Base-by-base conservation (phyloP, 1,139 yeast species). In the Scheffersomyces titani region DNA sequence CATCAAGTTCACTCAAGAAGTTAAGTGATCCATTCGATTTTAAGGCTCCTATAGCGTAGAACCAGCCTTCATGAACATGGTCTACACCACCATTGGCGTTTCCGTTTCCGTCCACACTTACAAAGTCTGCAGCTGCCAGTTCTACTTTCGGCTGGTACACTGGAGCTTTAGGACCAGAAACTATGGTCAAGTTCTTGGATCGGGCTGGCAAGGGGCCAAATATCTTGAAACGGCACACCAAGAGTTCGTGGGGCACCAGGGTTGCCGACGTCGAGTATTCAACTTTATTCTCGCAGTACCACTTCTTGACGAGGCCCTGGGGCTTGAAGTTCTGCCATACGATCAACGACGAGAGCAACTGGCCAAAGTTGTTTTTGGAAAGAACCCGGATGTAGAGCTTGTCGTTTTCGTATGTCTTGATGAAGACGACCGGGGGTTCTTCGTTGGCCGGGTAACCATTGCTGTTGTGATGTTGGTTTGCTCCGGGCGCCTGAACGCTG, bases 11-110 rank as follows among this genome's bases (percentile, higher is more conserved):
- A 47, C 85, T 75, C 46, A 88, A 73, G 50, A 91, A 70, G 63
- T 88, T 86, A 56, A 92, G 75, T 7, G 77, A 67, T 5, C 97
- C 97, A 63, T 85, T 79, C 3, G 88, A 82, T 63, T 84, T 85
- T 53, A 91, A 70, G 11, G 87, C 88, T 0, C 94, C 96, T 84
- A 87, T 87, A 1, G 91, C 87, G 54, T 81, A 83, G 65, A 88
- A 88, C 97, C 97, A 91, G 2, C 86, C 86, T 62, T 86, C 89
- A 22, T 74, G 73, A 1, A 73, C 59, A 49, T 71, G 67, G 44
- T 52, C 57, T 11, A 56, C 49, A 16, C 22, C 20, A 2, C 19
- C 52, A 49, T 21, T 44, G 18, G 52, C 18, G 49, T 19, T 40
- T 18, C 30, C 49, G 44, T 6, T 36, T 18, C 21, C 47, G 45